Base-by-base conservation (phyloP, 192 early-diverging fungal genomes). In the Coemansia sp. region DNA sequence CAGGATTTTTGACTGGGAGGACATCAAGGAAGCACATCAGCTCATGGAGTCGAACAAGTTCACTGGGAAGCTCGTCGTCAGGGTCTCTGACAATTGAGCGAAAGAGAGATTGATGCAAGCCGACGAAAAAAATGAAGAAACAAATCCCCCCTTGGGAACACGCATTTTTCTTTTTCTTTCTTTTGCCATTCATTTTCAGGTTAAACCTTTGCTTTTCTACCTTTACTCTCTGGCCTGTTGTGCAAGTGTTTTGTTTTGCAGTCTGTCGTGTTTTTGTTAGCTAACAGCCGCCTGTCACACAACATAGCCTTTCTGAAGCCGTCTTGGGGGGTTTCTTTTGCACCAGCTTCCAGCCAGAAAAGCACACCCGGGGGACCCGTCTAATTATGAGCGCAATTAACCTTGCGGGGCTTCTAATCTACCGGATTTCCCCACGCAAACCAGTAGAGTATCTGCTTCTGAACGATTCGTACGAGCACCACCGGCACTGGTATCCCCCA, bases 401-500 rank as follows among this genome's bases (percentile, higher is more conserved):
- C 59, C 22, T 71, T 58, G 79, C 87, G 44, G 89, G 89, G 64
- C 81, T 91, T 68, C 71, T 91, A 70, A 84, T 88, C 69, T 91
- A 88, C 79, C 86, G 89, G 78, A 71, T 84, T 70, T 83, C 84
- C 58, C 65, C 83, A 55, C 82, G 84, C 77, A 63, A 59, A 54
- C 79, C 84, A 22, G 70, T 70, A 61, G 92, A 94, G 82, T 91
- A 89, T 67, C 84, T 94, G 79, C 81, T 94, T 66, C 82, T 92
- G 68, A 88, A 92, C 84, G 89, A 92, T 79, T 85, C 89, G 53
- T 90, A 86, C 60, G 75, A 87, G 56, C 85, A 90, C 70, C 89
- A 91, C 64, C 81, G 85, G 62, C 87, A 92, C 73, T 94, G 92
- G 92, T 85, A 83, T 38, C 86, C 88, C 58, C 92, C 92, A 30